Conservation (phyloP, 2,329 filamentous ascomycete species). For the Fusarium verrucosum region DNA sequence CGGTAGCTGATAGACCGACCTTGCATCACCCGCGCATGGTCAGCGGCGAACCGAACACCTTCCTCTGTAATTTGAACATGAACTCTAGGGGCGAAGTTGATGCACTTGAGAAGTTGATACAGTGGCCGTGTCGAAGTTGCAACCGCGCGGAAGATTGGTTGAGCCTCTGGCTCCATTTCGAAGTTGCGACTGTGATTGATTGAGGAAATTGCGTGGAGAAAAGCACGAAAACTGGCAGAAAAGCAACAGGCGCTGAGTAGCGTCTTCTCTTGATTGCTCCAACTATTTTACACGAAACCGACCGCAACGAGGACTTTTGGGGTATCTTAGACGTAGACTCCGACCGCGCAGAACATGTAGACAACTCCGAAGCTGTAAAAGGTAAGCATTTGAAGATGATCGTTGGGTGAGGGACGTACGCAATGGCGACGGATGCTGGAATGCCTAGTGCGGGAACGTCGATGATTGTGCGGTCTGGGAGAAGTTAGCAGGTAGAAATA, state of each 20-base stretch:
- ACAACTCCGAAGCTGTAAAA: conserved; percentile 83
- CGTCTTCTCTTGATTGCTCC: conserved; percentile 48
- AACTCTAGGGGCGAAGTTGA: conserved; percentile 67
- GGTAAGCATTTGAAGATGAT: conserved; percentile 30
- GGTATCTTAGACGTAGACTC: conserved; percentile 90
- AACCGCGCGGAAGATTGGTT: conserved; percentile 75
- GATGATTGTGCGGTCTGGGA: conserved; percentile 79
- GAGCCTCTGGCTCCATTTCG: conserved; percentile 48
- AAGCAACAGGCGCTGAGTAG: conserved; percentile 43
- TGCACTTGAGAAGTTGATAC: conserved; percentile 69
- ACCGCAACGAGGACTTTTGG: conserved; percentile 46
- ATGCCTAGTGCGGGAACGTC: conserved; percentile 82
- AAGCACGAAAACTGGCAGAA: conserved; percentile 38
- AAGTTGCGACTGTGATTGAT: conserved; percentile 6
- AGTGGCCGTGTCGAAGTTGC: conserved; percentile 81
- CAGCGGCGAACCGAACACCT: conserved; percentile 86
- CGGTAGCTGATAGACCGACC: conserved; percentile 59
- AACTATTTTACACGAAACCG: conserved; percentile 52
- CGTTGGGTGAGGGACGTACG: conserved; percentile 66
- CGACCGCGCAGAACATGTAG: conserved; percentile 98
- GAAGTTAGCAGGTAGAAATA: conserved; percentile 29
- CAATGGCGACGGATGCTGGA: conserved; percentile 88
- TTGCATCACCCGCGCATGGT: conserved; percentile 92
- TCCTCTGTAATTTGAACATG: conserved; percentile 81
- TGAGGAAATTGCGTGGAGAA: conserved; percentile 13